phyloP scores from a whole-genome alignment of 345 rosid genomes.

The Pistacia atlantica region DNA sequence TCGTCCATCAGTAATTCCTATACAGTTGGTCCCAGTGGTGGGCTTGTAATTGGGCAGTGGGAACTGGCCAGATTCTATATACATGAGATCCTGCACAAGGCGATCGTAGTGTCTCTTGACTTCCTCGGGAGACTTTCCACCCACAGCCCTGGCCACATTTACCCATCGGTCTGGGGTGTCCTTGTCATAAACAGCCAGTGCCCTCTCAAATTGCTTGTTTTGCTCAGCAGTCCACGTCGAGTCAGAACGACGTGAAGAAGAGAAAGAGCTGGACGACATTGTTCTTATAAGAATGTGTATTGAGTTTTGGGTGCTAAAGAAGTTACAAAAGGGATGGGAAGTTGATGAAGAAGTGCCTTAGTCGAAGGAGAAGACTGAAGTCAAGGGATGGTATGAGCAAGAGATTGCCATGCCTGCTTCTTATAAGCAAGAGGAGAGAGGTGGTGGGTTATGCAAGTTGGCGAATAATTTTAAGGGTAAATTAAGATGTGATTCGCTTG shows the following conservation, averaged over 20 bases:
- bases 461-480: slow-evolving; percentile 27
- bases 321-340: slow-evolving; percentile 13
- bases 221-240: slow-evolving; percentile 74
- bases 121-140: slow-evolving; percentile 76
- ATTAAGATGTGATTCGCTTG: slow-evolving; percentile 42
- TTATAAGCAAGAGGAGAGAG: slow-evolving; percentile 36
- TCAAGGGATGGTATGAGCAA: slow-evolving; percentile 42
- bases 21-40: slow-evolving; percentile 30
- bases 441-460: slow-evolving; percentile 49
- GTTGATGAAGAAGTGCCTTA: slow-evolving; percentile 14
- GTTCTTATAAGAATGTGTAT: slow-evolving; percentile 9
- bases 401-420: slow-evolving; percentile 38
- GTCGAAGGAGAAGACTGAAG: slow-evolving; percentile 41
- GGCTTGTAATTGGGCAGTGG: slow-evolving; percentile 68
- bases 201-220: slow-evolving; percentile 84
- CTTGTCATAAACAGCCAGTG: slow-evolving; percentile 76
- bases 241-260: slow-evolving; percentile 45
- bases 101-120: slow-evolving; percentile 80
- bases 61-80: slow-evolving; percentile 69
- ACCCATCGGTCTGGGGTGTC: slow-evolving; percentile 97
- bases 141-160: slow-evolving; percentile 78
- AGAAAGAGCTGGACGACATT: slow-evolving; percentile 53
- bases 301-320: neutral
- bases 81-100: slow-evolving; percentile 74
- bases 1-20: slow-evolving; percentile 38